Percentiles rank a stretch among this genome's conserved stretches.
Conservation (phyloP, 345 rosid species). For the Syzygium aqueum region DNA sequence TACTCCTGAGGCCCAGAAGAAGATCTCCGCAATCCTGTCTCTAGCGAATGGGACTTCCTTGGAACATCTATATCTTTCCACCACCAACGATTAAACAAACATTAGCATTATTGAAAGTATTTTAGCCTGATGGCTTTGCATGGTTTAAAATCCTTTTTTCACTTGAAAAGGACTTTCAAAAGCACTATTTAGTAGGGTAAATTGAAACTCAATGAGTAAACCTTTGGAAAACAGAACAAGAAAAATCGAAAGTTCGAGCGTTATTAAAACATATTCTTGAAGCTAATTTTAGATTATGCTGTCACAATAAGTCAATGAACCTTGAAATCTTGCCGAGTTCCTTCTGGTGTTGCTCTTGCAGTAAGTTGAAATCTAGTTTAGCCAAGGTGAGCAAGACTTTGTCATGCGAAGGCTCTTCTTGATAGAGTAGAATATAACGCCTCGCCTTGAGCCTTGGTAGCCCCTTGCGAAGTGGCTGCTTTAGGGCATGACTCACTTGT, state of each 20-base stretch:
- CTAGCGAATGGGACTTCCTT: constrained; percentile 3
- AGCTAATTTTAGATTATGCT: too few relatives aligned
- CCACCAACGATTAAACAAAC: background rate
- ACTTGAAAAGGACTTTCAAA: too few relatives aligned
- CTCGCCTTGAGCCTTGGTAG: background rate
- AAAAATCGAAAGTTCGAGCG: too few relatives aligned
- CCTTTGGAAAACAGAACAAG: too few relatives aligned
- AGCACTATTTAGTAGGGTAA: too few relatives aligned
- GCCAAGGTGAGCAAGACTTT: background rate
- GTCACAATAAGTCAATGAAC: background rate
- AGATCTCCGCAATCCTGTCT: constrained; percentile 8
- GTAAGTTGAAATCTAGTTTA: constrained; percentile 6
- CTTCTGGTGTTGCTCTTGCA: background rate
- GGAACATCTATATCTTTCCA: constrained; percentile 10
- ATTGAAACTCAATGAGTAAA: too few relatives aligned
- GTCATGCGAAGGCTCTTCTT: background rate
- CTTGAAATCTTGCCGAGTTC: background rate
- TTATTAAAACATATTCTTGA: too few relatives aligned
- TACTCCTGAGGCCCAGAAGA: constrained; percentile 2
- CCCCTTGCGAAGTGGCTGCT: background rate
- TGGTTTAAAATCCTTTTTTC: too few relatives aligned
- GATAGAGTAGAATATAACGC: background rate
- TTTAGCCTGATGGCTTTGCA: too few relatives aligned
- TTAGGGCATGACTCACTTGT: background rate
- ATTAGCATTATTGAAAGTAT: too few relatives aligned